Percentiles rank a stretch among this genome's conserved stretches.
Conservation (phyloP, 371 early-diverging fungal species). For the Apophysomyces sp. region DNA sequence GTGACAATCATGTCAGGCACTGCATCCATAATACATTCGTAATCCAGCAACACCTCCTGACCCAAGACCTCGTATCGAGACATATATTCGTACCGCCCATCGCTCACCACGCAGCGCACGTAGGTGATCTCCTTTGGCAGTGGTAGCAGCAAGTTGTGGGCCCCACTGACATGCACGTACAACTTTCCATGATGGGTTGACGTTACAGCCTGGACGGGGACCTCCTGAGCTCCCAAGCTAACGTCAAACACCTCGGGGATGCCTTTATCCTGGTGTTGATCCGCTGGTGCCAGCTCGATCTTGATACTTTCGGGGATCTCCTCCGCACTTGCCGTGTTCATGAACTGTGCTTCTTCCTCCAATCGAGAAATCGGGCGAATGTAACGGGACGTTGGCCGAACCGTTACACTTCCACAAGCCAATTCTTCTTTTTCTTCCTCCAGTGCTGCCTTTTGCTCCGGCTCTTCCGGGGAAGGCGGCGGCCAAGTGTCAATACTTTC, state of each 20-base stretch:
- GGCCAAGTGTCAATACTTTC: conserved; percentile 25
- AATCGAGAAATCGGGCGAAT: conserved; percentile 6
- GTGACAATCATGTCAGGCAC: conserved; percentile 43
- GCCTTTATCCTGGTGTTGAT: neutral
- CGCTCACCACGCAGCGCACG: conserved; percentile 37
- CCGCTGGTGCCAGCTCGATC: neutral
- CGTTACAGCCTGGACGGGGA: neutral
- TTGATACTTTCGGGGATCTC: neutral
- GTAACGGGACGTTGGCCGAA: conserved; percentile 19
- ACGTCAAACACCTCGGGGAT: neutral
- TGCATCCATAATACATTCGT: conserved; percentile 44
- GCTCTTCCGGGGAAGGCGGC: conserved; percentile 10
- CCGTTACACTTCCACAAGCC: conserved; percentile 19
- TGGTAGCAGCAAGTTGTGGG: conserved; percentile 28
- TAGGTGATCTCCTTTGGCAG: conserved; percentile 37
- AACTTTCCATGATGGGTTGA: conserved; percentile 21
- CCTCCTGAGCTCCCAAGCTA: neutral
- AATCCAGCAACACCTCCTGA: conserved; percentile 35
- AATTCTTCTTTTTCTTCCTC: neutral
- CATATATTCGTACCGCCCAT: conserved; percentile 40
- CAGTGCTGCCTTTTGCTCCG: neutral
- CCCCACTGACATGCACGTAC: conserved; percentile 33
- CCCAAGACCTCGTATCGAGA: conserved; percentile 32
- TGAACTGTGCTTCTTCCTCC: neutral
- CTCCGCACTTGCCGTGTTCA: neutral